Evolutionary conservation across 164 flowering plant genomes (phyloP).

Genomic region (Hamamelis virginiana): DNA sequence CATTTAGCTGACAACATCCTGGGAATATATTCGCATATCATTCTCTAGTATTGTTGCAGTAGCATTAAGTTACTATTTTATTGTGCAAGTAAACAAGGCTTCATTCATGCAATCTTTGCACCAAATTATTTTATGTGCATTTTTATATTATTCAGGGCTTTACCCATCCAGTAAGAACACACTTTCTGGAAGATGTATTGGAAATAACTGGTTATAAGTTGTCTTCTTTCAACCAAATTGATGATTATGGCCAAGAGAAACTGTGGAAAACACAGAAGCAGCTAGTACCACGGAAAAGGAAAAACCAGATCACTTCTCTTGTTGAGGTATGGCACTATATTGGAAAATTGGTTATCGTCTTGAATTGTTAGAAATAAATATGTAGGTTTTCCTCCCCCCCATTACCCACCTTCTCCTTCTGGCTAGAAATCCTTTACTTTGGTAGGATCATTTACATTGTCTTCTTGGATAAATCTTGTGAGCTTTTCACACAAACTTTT

Average conservation of each 20-base stretch:
- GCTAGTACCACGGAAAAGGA: conserved; percentile 78
- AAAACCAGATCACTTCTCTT: conserved; percentile 83
- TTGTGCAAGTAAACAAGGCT: background rate
- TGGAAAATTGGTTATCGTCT: background rate
- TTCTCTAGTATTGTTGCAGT: background rate
- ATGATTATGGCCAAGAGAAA: conserved; percentile 98
- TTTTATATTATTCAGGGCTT: conserved; percentile 60
- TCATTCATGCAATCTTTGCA: background rate
- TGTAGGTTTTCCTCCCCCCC: background rate
- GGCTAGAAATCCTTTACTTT: background rate
- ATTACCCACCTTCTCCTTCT: too few species aligned
- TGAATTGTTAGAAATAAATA: background rate
- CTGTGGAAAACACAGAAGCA: conserved; percentile 95
- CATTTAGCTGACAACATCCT: background rate
- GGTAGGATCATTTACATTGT: background rate
- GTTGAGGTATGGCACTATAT: conserved; percentile 69
- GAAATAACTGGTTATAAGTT: conserved; percentile 89
- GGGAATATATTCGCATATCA: background rate
- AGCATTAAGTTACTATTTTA: background rate
- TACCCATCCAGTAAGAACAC: conserved; percentile 83
- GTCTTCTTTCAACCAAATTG: conserved; percentile 93
- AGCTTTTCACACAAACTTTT: background rate
- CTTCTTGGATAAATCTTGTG: background rate
- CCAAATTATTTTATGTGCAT: background rate
- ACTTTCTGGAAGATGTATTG: conserved; percentile 87